Evolutionary conservation across 768 basidiomycete genomes (phyloP).

Genomic region (Lentinula detonsa): DNA sequence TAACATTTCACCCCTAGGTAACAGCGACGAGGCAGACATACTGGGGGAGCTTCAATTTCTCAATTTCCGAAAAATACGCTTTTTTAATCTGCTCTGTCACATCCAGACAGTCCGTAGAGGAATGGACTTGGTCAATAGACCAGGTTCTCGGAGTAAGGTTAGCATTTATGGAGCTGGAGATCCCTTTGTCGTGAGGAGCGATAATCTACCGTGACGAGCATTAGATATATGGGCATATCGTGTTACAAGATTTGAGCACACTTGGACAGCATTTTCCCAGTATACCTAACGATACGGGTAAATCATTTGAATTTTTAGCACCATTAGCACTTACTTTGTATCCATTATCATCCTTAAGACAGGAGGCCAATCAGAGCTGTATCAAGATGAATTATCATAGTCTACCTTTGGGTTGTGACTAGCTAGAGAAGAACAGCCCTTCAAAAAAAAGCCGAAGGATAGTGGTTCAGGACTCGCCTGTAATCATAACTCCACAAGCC

Average conservation of each 20-base stretch:
- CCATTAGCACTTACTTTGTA: slow-evolving; percentile 53
- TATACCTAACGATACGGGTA: slow-evolving; percentile 52
- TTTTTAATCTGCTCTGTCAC: slow-evolving; percentile 52
- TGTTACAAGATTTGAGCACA: slow-evolving; percentile 18
- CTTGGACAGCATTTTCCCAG: slow-evolving; percentile 87
- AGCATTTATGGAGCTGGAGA: slow-evolving; percentile 55
- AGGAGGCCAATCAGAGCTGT: background rate
- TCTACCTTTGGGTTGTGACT: slow-evolving; percentile 84
- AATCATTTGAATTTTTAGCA: background rate
- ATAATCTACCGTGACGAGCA: slow-evolving; percentile 54
- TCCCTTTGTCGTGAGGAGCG: slow-evolving; percentile 75
- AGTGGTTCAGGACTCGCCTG: slow-evolving; percentile 39
- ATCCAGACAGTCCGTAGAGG: slow-evolving; percentile 46
- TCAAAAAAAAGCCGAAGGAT: slow-evolving; percentile 2
- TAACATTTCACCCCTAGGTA: slow-evolving; percentile 12
- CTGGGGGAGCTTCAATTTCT: slow-evolving; percentile 7
- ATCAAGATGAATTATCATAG: background rate
- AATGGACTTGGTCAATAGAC: slow-evolving; percentile 24
- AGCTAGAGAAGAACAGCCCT: slow-evolving; percentile 32
- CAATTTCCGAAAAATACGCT: slow-evolving; percentile 41
- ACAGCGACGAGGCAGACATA: slow-evolving; percentile 9
- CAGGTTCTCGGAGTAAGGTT: slow-evolving; percentile 54
- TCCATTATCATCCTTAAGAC: slow-evolving; percentile 71
- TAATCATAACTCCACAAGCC: slow-evolving; percentile 87
- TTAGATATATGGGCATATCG: background rate